Evolutionary conservation across 192 early-diverging fungal species (phyloP).

Genomic region (Coemansia sp.): DNA sequence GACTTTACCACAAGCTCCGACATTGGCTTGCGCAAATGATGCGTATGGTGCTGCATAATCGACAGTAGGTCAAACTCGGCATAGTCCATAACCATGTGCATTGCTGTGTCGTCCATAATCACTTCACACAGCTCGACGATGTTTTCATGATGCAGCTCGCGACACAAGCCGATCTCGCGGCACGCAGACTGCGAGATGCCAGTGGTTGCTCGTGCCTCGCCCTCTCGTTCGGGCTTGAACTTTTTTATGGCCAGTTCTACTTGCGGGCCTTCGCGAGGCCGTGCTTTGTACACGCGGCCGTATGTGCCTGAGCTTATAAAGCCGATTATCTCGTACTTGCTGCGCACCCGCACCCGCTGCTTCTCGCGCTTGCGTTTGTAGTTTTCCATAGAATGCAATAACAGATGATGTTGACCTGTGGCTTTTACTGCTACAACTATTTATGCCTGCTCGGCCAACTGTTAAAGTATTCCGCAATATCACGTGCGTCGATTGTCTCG

Average conservation of each 20-base stretch:
- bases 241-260: conserved; percentile 92
- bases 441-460: not conserved
- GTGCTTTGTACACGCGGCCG: conserved; percentile 93
- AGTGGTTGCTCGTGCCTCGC: conserved; percentile 62
- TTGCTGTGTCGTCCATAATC: conserved; percentile 86
- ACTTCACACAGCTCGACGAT: conserved; percentile 86
- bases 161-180: conserved; percentile 89
- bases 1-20: conserved; percentile 85
- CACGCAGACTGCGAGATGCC: conserved; percentile 94
- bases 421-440: not conserved
- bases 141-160: conserved; percentile 89
- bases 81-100: conserved; percentile 97
- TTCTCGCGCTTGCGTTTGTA: conserved; percentile 55
- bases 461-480: not conserved
- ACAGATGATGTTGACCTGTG: no score
- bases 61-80: conserved; percentile 89
- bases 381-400: conserved; percentile 36
- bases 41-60: conserved; percentile 88
- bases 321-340: conserved; percentile 82
- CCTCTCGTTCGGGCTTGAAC: conserved; percentile 96
- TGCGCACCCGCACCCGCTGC: conserved; percentile 56
- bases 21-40: conserved; percentile 76
- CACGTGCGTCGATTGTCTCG: not conserved
- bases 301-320: conserved; percentile 96
- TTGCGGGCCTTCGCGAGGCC: conserved; percentile 53